Evolutionary conservation across 208 protist genomes (phyloP).

Genomic region (Crithidia mellificae): DNA sequence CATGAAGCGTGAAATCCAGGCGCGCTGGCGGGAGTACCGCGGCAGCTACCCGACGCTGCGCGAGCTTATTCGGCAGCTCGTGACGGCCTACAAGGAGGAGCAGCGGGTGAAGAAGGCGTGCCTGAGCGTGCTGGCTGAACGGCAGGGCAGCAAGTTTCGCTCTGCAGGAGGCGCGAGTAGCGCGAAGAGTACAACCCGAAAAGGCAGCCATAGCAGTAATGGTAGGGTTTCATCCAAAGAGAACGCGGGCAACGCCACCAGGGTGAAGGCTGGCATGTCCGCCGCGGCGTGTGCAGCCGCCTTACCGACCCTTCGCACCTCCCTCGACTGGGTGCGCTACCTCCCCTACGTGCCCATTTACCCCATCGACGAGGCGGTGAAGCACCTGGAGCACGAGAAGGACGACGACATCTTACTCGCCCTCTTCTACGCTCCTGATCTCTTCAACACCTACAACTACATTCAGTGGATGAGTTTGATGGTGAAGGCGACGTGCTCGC

Average conservation of each 20-base stretch:
- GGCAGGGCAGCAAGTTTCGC: not conserved
- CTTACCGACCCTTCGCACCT: slow-evolving; percentile 10
- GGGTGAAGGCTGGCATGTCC: not conserved
- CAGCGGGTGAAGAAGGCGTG: slow-evolving; percentile 23
- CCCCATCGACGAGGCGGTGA: slow-evolving; percentile 26
- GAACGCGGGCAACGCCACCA: not conserved
- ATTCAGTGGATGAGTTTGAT: slow-evolving; percentile 43
- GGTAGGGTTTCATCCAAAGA: too few relatives aligned
- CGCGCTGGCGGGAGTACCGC: slow-evolving; percentile 22
- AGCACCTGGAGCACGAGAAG: slow-evolving; percentile 30
- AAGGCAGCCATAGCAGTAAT: not conserved
- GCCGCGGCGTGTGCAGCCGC: not conserved
- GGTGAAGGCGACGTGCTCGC: slow-evolving; percentile 27
- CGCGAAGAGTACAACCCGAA: not conserved
- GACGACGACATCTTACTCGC: slow-evolving; percentile 39
- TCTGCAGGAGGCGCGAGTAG: not conserved
- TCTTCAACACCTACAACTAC: slow-evolving; percentile 63
- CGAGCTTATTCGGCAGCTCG: slow-evolving; percentile 23
- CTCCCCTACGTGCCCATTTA: slow-evolving; percentile 30
- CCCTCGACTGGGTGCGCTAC: slow-evolving; percentile 36
- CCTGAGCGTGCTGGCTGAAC: not conserved
- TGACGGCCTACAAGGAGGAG: slow-evolving; percentile 25
- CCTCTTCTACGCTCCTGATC: slow-evolving; percentile 61
- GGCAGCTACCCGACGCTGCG: slow-evolving; percentile 31
- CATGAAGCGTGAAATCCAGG: slow-evolving; percentile 15